Evolutionary conservation across 2,329 filamentous ascomycete genomes (phyloP).

Genomic region (Ophiostoma sp.): DNA sequence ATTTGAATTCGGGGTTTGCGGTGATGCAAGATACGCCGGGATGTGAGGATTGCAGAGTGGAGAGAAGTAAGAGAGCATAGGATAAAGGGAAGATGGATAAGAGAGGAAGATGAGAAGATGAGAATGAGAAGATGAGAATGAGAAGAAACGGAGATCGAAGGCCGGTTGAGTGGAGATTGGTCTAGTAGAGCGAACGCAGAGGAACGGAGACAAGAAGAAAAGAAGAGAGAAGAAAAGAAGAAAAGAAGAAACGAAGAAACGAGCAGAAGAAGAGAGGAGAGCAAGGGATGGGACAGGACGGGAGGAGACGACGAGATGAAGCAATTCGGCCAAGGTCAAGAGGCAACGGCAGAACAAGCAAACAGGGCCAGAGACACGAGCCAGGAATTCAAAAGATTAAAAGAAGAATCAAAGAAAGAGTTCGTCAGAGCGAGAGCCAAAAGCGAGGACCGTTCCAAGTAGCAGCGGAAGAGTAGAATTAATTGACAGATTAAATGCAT

Average conservation of each 20-base stretch:
- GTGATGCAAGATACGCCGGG: too few species aligned
- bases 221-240: background rate
- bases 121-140: background rate
- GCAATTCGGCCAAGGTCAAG: background rate
- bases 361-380: too few species aligned
- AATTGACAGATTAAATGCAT: background rate
- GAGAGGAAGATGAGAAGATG: background rate
- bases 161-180: slow-evolving; percentile 26
- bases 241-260: background rate
- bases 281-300: background rate
- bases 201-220: background rate
- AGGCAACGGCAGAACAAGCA: too few species aligned
- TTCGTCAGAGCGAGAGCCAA: slow-evolving; percentile 1
- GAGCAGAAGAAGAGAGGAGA: background rate
- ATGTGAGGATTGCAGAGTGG: background rate
- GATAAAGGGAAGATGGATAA: background rate
- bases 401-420: background rate
- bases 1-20: too few species aligned
- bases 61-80: background rate
- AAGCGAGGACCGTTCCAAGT: background rate
- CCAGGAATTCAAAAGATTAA: background rate
- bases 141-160: slow-evolving; percentile 13
- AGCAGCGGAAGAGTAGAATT: background rate
- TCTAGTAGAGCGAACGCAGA: slow-evolving; percentile 9
- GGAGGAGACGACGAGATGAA: background rate